Conservation (phyloP, 2,329 filamentous ascomycete genomes). For the Aplosporella prunicola region DNA sequence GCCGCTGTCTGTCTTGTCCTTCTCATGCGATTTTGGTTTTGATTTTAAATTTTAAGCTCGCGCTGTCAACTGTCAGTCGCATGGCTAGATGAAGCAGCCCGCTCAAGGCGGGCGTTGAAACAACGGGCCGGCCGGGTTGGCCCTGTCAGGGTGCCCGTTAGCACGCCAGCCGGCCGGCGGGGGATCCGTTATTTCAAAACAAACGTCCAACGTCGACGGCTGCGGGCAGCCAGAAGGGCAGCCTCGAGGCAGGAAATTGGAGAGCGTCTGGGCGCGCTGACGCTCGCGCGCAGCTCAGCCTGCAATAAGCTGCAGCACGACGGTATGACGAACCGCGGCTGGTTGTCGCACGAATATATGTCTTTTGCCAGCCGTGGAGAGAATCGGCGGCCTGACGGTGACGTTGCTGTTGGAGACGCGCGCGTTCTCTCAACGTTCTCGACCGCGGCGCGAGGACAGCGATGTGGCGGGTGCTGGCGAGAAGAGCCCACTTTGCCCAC, state of each 20-base stretch:
- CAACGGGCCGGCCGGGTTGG: background rate
- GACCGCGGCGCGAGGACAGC: no score
- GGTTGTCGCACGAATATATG: slow-evolving; percentile 4
- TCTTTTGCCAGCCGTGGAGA: slow-evolving; percentile 1
- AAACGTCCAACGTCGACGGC: slow-evolving; percentile 1
- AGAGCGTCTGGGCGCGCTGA: background rate
- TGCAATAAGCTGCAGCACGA: slow-evolving; percentile 1
- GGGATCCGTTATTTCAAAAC: slow-evolving; percentile 7
- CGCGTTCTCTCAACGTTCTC: no score
- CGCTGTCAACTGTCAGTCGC: no score
- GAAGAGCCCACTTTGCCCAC: no score
- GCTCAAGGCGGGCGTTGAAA: slow-evolving; percentile 7
- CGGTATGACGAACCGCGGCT: slow-evolving; percentile 3
- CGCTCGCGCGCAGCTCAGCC: slow-evolving; percentile 3
- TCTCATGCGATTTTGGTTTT: no score
- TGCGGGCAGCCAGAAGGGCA: background rate
- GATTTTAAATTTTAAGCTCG: no score
- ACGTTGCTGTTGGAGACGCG: no score
- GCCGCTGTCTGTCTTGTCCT: no score
- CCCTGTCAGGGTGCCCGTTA: slow-evolving; percentile 3
- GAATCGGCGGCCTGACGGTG: slow-evolving; percentile 2
- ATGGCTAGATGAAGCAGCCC: no score
- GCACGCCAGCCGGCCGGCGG: slow-evolving; percentile 1
- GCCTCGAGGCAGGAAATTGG: slow-evolving; percentile 2
- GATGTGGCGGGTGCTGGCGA: no score